These are phyloP conservation scores for Podospora didyma DNA, from an alignment of 495 filamentous ascomycete species.

Conservation along the genomic window DNA sequence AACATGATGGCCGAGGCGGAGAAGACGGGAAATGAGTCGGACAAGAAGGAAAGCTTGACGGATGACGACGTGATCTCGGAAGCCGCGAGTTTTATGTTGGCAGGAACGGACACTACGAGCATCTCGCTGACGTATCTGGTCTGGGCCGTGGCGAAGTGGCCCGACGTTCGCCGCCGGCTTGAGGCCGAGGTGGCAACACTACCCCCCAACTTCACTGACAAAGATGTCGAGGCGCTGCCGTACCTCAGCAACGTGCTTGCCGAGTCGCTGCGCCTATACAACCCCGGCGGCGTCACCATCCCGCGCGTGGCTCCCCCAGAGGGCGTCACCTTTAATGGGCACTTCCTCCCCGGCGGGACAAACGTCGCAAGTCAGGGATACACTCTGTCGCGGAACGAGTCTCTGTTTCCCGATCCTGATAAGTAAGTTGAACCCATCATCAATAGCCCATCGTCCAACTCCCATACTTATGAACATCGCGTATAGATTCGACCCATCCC, in stretches of 20 bases:
- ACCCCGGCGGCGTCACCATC: slow-evolving; percentile 42
- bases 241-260: slow-evolving; percentile 51
- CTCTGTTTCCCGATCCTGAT: slow-evolving; percentile 30
- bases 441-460: not conserved
- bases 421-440: not conserved
- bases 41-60: slow-evolving; percentile 27
- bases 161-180: slow-evolving; percentile 33
- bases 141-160: slow-evolving; percentile 31
- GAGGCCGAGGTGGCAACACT: slow-evolving; percentile 39
- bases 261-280: slow-evolving; percentile 56
- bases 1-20: slow-evolving; percentile 23
- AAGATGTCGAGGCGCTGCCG: slow-evolving; percentile 35
- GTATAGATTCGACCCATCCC: slow-evolving; percentile 25
- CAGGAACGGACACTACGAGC: slow-evolving; percentile 49
- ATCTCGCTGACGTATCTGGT: slow-evolving; percentile 41
- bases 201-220: slow-evolving; percentile 34
- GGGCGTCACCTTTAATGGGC: slow-evolving; percentile 23
- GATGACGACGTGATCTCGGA: slow-evolving; percentile 37
- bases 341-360: slow-evolving; percentile 28
- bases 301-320: slow-evolving; percentile 27
- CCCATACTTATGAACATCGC: too few relatives aligned
- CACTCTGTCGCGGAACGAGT: slow-evolving; percentile 34
- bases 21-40: slow-evolving; percentile 29
- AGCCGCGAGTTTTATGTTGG: slow-evolving; percentile 44
- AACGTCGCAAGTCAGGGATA: slow-evolving; percentile 36